Conservation (phyloP, 2,329 filamentous ascomycete genomes). For the Ophiostoma novo-ulmi region DNA sequence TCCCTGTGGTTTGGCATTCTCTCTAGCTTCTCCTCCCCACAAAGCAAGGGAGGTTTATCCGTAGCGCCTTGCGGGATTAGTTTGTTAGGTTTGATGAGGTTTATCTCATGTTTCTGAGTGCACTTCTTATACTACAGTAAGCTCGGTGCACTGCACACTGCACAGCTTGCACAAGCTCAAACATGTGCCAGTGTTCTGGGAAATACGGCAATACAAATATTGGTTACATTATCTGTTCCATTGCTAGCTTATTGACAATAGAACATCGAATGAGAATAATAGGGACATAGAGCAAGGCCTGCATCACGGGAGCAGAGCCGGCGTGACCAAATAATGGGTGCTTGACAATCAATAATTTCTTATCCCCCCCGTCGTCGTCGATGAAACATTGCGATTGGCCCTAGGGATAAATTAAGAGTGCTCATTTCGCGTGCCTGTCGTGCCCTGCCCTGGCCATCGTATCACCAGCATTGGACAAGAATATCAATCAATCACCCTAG, state of each 20-base stretch:
- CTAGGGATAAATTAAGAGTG: slow-evolving; percentile 4
- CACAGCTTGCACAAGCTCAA: slow-evolving; percentile 5
- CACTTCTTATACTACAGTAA: background rate
- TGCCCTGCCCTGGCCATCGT: background rate
- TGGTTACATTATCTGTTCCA: background rate
- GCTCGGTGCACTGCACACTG: background rate
- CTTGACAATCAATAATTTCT: too few relatives aligned
- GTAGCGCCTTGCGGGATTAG: background rate
- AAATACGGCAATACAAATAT: background rate
- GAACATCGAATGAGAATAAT: background rate
- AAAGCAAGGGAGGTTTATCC: background rate
- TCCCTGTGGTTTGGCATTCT: background rate
- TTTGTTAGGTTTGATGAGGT: background rate
- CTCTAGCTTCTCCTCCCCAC: background rate
- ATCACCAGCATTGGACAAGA: background rate
- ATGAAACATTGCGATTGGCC: slow-evolving; percentile 15
- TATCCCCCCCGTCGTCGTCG: background rate
- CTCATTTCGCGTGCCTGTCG: slow-evolving; percentile 20
- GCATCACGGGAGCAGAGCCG: background rate
- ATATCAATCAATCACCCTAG: too few relatives aligned
- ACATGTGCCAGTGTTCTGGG: background rate
- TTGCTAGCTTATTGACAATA: background rate
- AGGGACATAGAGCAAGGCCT: too few relatives aligned
- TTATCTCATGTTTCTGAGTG: background rate
- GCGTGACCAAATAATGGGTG: background rate